These are phyloP conservation scores for Fusarium duplospermum DNA, from an alignment of 2,329 filamentous ascomycete species.

Conservation along the genomic window DNA sequence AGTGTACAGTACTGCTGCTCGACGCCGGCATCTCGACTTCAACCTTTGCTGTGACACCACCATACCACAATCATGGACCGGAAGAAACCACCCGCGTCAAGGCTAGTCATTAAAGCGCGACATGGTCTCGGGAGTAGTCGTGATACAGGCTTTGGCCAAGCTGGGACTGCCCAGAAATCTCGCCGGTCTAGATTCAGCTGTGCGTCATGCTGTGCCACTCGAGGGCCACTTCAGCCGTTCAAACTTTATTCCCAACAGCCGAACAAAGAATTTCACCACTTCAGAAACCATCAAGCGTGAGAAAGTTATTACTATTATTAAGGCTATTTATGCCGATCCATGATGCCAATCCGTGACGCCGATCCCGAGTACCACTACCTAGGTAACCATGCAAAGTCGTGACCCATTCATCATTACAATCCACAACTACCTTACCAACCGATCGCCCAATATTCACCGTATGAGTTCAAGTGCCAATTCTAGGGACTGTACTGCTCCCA, in stretches of 20 bases:
- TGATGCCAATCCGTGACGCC: slow-evolving; percentile 5
- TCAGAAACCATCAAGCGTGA: not conserved
- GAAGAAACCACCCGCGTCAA: not conserved
- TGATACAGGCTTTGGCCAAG: slow-evolving; percentile 8
- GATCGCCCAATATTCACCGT: not conserved
- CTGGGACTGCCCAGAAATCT: slow-evolving; percentile 9
- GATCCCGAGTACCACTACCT: slow-evolving; percentile 14
- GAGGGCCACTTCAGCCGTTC: not conserved
- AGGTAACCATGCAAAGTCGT: slow-evolving; percentile 24
- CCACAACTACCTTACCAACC: not conserved
- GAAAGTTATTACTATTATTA: slow-evolving; percentile 31
- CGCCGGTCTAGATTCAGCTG: slow-evolving; percentile 6
- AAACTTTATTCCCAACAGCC: not conserved
- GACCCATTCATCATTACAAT: slow-evolving; percentile 31
- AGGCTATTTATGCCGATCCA: slow-evolving; percentile 12
- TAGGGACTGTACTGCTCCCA: slow-evolving; percentile 42
- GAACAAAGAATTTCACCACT: not conserved
- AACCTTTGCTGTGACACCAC: not conserved
- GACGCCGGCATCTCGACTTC: not conserved
- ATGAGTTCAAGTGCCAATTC: not conserved
- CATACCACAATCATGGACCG: not conserved
- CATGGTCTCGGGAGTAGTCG: not conserved
- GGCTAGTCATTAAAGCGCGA: not conserved
- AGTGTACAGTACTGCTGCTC: not conserved
- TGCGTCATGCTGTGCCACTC: slow-evolving; percentile 9